Conservation (phyloP, 2,329 filamentous ascomycete genomes). For the Cryphonectria naterciae region DNA sequence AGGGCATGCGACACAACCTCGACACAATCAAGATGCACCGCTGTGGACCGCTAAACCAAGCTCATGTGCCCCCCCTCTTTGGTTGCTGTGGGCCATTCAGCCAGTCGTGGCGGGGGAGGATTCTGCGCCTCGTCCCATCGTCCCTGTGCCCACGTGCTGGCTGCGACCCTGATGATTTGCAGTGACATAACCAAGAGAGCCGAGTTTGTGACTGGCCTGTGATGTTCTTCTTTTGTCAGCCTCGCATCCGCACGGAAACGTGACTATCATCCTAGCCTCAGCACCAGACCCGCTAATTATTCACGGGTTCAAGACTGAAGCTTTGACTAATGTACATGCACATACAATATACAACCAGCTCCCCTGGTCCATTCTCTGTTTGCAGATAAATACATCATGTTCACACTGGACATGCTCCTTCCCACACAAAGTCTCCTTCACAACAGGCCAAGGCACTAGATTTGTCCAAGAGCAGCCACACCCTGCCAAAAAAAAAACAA, state of each 20-base stretch:
- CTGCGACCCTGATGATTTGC: background rate
- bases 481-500: background rate
- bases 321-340: too few relatives aligned
- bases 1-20: background rate
- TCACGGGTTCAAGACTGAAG: background rate
- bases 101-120: background rate
- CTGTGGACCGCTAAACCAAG: background rate
- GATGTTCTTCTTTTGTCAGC: background rate
- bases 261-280: background rate
- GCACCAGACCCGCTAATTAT: background rate
- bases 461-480: background rate
- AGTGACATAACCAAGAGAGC: background rate
- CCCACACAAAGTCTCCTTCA: background rate
- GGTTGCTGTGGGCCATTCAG: background rate
- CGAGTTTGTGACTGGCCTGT: background rate
- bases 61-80: slow-evolving; percentile 3
- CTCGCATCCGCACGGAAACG: slow-evolving; percentile 1
- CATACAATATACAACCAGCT: background rate
- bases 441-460: background rate
- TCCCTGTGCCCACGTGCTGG: slow-evolving; percentile 2
- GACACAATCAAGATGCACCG: background rate
- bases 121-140: background rate
- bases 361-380: background rate
- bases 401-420: background rate
- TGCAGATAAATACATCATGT: background rate